Base-by-base conservation (phyloP, 495 filamentous ascomycete species). In the Pseudoneurospora amorphoporcata region DNA sequence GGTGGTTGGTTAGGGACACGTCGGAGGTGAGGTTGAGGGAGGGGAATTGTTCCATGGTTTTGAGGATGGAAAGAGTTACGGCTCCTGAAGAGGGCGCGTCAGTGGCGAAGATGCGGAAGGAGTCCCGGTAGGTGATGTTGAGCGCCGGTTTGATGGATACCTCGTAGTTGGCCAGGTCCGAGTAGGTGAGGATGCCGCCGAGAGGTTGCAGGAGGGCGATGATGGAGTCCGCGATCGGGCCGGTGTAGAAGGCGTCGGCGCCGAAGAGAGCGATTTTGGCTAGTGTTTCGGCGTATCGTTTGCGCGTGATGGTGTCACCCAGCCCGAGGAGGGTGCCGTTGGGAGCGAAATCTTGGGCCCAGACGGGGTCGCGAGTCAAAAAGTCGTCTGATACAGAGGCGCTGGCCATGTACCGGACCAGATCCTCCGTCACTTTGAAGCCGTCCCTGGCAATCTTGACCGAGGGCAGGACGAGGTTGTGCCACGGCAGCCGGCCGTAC, bases 321-420 rank as follows among this genome's bases (percentile, higher is more conserved):
- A 94, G 78, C 12, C 85, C 84, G 0, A 97, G 76, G 3, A 91
- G 82, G 0, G 74, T 78, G 6, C 83, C 86, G 70, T 94, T 90
- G 0, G 94, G 94, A 16, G 94, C 94, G 79, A 97, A 98, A 74
- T 98, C 94, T 29, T 91, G 77, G 4, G 94, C 92, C 90, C 92
- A 97, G 1, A 87, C 85, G 0, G 92, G 91, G 72, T 97, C 87
- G 0, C 89, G 83, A 0, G 87, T 83, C 0, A 97, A 80, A 74
- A 97, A 96, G 71, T 92, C 84, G 42, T 78, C 76, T 0, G 75
- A 75, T 4, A 69, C 65, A 1, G 71, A 75, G 7, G 83, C 85
- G 12, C 37, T 69, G 2, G 78, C 69, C 89, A 94, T 94, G 73
- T 94, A 91, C 19, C 83, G 83, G 19, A 94, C 87, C 45, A 92